phyloP scores from a whole-genome alignment of 225 moss, liverwort and hornwort species.

The Polytrichum formosum region DNA sequence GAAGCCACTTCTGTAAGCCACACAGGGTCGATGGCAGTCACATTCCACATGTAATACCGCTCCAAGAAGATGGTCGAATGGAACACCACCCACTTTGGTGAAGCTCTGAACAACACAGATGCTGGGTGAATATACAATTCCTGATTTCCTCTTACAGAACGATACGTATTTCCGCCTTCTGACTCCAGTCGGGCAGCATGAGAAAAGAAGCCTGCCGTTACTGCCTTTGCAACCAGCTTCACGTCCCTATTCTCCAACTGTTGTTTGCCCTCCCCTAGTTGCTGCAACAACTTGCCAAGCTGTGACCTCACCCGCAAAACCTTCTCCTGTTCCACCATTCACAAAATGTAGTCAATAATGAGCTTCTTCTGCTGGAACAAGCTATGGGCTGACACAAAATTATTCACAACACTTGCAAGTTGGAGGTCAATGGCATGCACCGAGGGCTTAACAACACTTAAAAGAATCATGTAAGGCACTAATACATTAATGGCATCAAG shows the following conservation, averaged over 20 bases:
- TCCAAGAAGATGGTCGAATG: constrained; percentile 83
- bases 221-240: constrained; percentile 63
- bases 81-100: constrained; percentile 92
- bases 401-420: too few relatives aligned
- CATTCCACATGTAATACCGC: constrained; percentile 88
- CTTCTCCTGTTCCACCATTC: constrained; percentile 52
- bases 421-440: too few relatives aligned
- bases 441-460: too few relatives aligned
- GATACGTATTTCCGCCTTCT: constrained; percentile 73
- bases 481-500: neutral
- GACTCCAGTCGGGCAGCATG: constrained; percentile 80
- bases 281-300: constrained; percentile 65
- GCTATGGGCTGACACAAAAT: too few relatives aligned
- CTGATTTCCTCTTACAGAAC: constrained; percentile 72
- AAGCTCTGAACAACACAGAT: constrained; percentile 89
- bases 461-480: too few relatives aligned
- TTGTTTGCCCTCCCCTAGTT: constrained; percentile 45
- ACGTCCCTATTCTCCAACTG: constrained; percentile 62
- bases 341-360: neutral
- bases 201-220: constrained; percentile 77
- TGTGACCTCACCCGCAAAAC: constrained; percentile 71
- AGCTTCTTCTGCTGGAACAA: too few relatives aligned
- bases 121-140: constrained; percentile 83
- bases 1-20: constrained; percentile 83
- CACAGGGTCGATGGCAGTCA: constrained; percentile 64